phyloP scores from a whole-genome alignment of 2,329 filamentous ascomycete genomes.

The Clarireedia paspali region DNA sequence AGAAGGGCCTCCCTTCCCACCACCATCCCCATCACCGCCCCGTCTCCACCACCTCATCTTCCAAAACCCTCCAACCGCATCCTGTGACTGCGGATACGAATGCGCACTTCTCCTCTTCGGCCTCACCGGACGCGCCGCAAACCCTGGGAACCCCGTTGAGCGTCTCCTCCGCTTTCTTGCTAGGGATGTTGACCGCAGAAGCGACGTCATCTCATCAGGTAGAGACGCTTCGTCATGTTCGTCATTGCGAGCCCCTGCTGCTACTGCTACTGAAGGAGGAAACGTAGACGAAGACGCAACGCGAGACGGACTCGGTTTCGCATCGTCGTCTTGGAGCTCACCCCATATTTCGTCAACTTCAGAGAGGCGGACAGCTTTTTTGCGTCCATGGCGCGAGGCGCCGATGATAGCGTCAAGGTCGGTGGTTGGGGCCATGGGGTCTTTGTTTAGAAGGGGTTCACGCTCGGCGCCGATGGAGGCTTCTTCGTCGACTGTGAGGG shows the following conservation, averaged over 20 bases:
- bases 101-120: slow-evolving; percentile 22
- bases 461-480: slow-evolving; percentile 23
- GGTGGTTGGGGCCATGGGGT: slow-evolving; percentile 27
- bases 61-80: slow-evolving; percentile 44
- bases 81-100: slow-evolving; percentile 32
- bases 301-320: slow-evolving; percentile 22
- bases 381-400: slow-evolving; percentile 21
- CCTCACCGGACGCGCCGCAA: slow-evolving; percentile 40
- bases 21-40: not conserved
- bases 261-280: not conserved
- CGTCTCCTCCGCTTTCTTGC: slow-evolving; percentile 40
- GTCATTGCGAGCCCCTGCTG: not conserved
- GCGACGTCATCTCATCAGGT: slow-evolving; percentile 20
- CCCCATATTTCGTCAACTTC: slow-evolving; percentile 81
- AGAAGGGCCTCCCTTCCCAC: slow-evolving; percentile 19
- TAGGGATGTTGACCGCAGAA: slow-evolving; percentile 19
- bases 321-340: slow-evolving; percentile 69
- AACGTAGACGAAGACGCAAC: slow-evolving; percentile 11
- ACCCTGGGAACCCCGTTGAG: slow-evolving; percentile 55
- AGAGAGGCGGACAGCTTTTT: slow-evolving; percentile 30
- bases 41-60: slow-evolving; percentile 47
- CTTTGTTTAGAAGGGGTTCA: slow-evolving; percentile 23
- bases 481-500: slow-evolving; percentile 35
- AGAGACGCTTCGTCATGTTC: slow-evolving; percentile 13
- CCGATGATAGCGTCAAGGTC: slow-evolving; percentile 27